Evolutionary conservation across 1,284 basidiomycete genomes (phyloP).

Genomic region (Ceratobasidium theobromae): DNA sequence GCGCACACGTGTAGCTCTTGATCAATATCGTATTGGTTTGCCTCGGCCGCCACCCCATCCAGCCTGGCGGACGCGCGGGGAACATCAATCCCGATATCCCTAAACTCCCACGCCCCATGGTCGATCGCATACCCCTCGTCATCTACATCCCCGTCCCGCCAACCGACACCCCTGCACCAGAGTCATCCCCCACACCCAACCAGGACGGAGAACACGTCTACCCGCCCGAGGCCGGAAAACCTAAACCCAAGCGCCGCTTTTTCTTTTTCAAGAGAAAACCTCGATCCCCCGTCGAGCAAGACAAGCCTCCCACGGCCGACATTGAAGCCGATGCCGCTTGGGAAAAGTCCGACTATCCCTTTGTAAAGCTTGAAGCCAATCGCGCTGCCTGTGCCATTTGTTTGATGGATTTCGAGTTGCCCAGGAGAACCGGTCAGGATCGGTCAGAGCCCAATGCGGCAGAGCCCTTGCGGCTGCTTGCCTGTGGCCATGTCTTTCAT

Average conservation of each 20-base stretch:
- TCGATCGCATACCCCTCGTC: constrained; percentile 76
- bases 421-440: constrained; percentile 58
- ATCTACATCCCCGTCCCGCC: constrained; percentile 58
- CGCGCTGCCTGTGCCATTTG: constrained; percentile 80
- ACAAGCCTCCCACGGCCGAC: constrained; percentile 40
- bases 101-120: constrained; percentile 65
- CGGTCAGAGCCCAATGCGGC: constrained; percentile 61
- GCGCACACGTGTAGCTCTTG: constrained; percentile 39
- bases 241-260: constrained; percentile 45
- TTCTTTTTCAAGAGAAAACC: constrained; percentile 34
- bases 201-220: too few relatives aligned
- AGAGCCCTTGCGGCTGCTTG: constrained; percentile 68
- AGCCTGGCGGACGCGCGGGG: constrained; percentile 37
- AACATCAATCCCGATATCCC: constrained; percentile 73
- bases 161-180: background rate
- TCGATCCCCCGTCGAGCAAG: constrained; percentile 37
- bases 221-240: constrained; percentile 43
- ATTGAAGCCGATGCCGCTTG: constrained; percentile 54
- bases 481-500: constrained; percentile 80
- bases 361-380: constrained; percentile 71
- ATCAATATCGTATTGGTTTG: constrained; percentile 73
- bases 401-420: constrained; percentile 77
- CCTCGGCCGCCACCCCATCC: constrained; percentile 59
- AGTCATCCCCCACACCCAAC: constrained; percentile 5
- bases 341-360: constrained; percentile 58